These are phyloP conservation scores for Aspergillus felis DNA, from an alignment of 2,329 filamentous ascomycete species.

Conservation along the genomic window DNA sequence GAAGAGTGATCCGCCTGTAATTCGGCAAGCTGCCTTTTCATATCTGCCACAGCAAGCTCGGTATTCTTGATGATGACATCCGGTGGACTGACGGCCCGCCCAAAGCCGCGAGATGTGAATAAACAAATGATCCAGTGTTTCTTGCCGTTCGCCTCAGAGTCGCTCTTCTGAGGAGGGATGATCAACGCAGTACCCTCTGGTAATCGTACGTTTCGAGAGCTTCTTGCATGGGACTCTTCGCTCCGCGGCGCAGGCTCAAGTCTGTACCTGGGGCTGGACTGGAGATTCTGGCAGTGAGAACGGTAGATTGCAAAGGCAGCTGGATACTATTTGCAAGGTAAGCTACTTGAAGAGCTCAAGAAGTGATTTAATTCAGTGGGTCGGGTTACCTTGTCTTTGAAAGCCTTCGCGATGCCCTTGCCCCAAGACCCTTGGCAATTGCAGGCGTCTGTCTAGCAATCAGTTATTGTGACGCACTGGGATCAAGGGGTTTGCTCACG, in stretches of 20 bases:
- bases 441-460: conserved; percentile 48
- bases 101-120: conserved; percentile 53
- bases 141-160: conserved; percentile 21
- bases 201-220: conserved; percentile 12
- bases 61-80: conserved; percentile 49
- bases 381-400: conserved; percentile 37
- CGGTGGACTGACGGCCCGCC: conserved; percentile 36
- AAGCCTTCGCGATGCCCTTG: conserved; percentile 53
- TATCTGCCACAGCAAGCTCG: conserved; percentile 44
- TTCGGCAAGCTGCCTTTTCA: conserved; percentile 42
- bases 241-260: conserved; percentile 2
- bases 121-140: conserved; percentile 57
- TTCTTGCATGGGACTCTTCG: neutral
- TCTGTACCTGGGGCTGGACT: conserved; percentile 10
- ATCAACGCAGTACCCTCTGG: conserved; percentile 49
- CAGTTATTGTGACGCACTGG: neutral
- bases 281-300: conserved; percentile 41
- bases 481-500: conserved; percentile 31
- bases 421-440: conserved; percentile 58
- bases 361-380: neutral
- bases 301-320: conserved; percentile 47
- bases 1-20: conserved; percentile 13
- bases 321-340: conserved; percentile 42
- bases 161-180: conserved; percentile 47
- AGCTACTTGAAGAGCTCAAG: conserved; percentile 1